Base-by-base conservation (phyloP, 1,284 basidiomycete species). In the Microbotryum lychnidis-dioicae region DNA sequence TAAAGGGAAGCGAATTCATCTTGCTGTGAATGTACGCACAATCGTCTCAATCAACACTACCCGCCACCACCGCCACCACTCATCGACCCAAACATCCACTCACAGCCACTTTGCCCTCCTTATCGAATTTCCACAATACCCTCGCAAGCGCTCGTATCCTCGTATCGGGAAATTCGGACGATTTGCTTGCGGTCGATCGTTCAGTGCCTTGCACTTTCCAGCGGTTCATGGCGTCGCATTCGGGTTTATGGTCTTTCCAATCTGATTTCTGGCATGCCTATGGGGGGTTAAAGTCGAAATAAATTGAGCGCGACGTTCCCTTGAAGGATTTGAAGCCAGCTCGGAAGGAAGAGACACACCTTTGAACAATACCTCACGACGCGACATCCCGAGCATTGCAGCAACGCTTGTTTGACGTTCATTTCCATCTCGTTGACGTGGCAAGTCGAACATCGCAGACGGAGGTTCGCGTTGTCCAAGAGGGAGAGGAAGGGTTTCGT, bases 201-300 rank as follows among this genome's bases (percentile, higher is more conserved):
- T 65, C 44, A 29, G 65, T 58, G 23, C 56, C 55, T 47, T 66
- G 59, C 27, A 52, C 62, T 27, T 52, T 33, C 50, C 59, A 50
- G 56, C 63, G 70, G 69, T 70, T 51, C 56, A 91, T 76, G 0
- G 88, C 85, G 6, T 67, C 66, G 70, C 91, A 94, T 79, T 94
- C 91, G 7, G 75, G 73, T 74, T 86, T 87, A 73, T 94, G 91
- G 1, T 80, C 54, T 0, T 72, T 47, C 91, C 91, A 94, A 71
- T 92, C 90, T 48, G 75, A 74, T 44, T 77, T 82, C 76, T 92
- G 89, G 70, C 91, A 94, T 27, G 4, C 44, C 72, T 74, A 89
- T 91, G 63, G 6, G 47, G 14, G 3, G 33, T 37, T 49, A 58
- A 27, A 59, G 59, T 57, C 45, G 21, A 57, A 42, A 6, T 16